Evolutionary conservation across 495 filamentous ascomycete genomes (phyloP), one percentile per base, ranked within the genome.

Genomic region (Platismatia glauca): DNA sequence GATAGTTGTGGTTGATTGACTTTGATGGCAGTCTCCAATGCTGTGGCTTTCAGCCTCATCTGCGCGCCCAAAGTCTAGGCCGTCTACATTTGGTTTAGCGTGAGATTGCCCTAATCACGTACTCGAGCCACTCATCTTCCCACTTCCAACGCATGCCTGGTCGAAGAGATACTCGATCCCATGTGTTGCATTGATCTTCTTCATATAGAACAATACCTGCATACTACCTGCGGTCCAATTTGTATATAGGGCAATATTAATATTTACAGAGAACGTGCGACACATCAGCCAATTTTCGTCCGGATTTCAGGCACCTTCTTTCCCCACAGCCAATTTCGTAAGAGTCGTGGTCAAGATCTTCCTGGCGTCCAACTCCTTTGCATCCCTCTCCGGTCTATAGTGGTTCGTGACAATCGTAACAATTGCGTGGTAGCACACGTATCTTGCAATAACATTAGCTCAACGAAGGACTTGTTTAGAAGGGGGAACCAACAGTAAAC

Each of bases 401-500:
- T 70, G 64, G 27, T 66, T 66, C 29, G 53, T 61, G 20, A 71
- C 63, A 13, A 71, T 70, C 11, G 58, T 60, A 11, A 65, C 31
- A 44, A 71, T 29, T 8, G 65, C 39, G 38, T 68, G 58, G 39
- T 71, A 70, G 58, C 53, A 62, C 1, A 50, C 44, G 46, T 71
- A 71, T 20, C 69, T 71, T 20, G 34, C 1, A 1, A 16, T 8
- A 20, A 35, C n/a, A 38, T 63, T n/a, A 48, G 73, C 60, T 35
- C 66, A n/a, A n/a, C n/a, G 58, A n/a, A 38, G 24, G 22, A 11
- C 13, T 15, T 4, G 2, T 39, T 27, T 76, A 64, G 3, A 61
- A 53, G 67, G 53, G 3, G 55, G 33, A 43, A 69, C 64, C 29
- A 65, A 67, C 46, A 76, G 52, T 15, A 75, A 76, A 6, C 75